A percentile compares a stretch with the other conserved stretches of the same genome.
These are phyloP conservation scores for Coniophora puteana DNA, from an alignment of 1,284 basidiomycete species.

Conservation along the genomic window DNA sequence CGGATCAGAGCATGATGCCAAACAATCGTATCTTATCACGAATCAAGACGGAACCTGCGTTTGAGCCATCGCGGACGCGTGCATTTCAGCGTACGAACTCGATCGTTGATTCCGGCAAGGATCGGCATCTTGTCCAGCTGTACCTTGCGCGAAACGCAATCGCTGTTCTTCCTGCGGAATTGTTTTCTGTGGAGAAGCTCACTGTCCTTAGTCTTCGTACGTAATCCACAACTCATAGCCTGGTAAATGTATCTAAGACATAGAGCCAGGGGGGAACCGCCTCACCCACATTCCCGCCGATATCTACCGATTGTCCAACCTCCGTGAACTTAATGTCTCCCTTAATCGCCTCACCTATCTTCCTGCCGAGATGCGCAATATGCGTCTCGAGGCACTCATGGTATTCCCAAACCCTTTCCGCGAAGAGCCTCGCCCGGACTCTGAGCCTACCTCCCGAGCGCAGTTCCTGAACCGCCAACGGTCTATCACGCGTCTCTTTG, in stretches of 20 bases:
- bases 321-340: conserved; percentile 60
- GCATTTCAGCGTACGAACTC: conserved; percentile 28
- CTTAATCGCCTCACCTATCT: conserved; percentile 58
- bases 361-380: conserved; percentile 59
- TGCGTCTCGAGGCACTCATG: conserved; percentile 44
- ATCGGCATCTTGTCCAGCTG: conserved; percentile 28
- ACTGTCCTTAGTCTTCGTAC: conserved; percentile 29
- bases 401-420: conserved; percentile 60
- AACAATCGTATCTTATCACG: conserved; percentile 15
- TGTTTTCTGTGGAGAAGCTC: conserved; percentile 24
- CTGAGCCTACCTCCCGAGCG: conserved; percentile 4
- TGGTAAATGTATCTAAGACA: neutral
- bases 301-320: conserved; percentile 48
- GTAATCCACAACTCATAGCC: conserved; percentile 7
- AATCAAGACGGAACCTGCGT: conserved; percentile 20
- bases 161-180: conserved; percentile 20
- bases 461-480: conserved; percentile 12
- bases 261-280: conserved; percentile 34
- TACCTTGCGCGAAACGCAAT: conserved; percentile 27
- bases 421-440: conserved; percentile 22
- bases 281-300: conserved; percentile 62
- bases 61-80: conserved; percentile 14
- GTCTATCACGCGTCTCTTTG: conserved; percentile 14
- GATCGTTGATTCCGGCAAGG: conserved; percentile 28
- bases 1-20: conserved; percentile 21